Evolutionary conservation across 306 rosid species (phyloP).

Genomic region (Arachis hypogaea): DNA sequence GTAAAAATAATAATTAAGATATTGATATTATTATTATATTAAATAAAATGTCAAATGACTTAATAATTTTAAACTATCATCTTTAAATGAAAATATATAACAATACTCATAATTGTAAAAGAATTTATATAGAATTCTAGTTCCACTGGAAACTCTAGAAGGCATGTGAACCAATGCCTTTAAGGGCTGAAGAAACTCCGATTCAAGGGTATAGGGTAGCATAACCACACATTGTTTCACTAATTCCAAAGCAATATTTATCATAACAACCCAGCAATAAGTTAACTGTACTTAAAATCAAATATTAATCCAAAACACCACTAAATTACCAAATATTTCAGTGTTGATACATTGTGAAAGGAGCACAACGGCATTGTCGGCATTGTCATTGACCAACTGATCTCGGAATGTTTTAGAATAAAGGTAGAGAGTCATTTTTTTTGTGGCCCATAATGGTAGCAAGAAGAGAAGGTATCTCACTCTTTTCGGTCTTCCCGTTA

Average conservation of each 20-base stretch:
- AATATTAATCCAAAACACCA: not conserved
- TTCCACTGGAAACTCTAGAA: slow-evolving; percentile 16
- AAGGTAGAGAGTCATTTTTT: slow-evolving; percentile 23
- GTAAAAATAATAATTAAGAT: no score
- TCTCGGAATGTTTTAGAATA: rapidly evolving
- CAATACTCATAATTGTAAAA: not conserved
- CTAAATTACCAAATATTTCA: slow-evolving; percentile 30
- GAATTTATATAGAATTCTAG: not conserved
- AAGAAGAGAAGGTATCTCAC: slow-evolving; percentile 16
- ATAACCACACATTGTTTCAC: not conserved
- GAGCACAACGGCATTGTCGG: not conserved
- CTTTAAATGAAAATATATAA: no score
- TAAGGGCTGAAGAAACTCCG: not conserved
- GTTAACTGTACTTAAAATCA: no score
- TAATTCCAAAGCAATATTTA: slow-evolving; percentile 25
- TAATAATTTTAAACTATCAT: no score
- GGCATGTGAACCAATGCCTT: slow-evolving; percentile 14
- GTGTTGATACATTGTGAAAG: slow-evolving; percentile 12
- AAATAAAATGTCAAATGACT: no score
- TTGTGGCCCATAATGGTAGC: slow-evolving; percentile 19
- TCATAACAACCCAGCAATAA: not conserved
- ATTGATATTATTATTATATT: no score
- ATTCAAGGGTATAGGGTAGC: no score
- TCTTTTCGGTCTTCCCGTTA: not conserved
- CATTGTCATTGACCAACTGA: not conserved